Conservation (phyloP, 2,329 filamentous ascomycete genomes). For the Cladosporium sphaerospermum region DNA sequence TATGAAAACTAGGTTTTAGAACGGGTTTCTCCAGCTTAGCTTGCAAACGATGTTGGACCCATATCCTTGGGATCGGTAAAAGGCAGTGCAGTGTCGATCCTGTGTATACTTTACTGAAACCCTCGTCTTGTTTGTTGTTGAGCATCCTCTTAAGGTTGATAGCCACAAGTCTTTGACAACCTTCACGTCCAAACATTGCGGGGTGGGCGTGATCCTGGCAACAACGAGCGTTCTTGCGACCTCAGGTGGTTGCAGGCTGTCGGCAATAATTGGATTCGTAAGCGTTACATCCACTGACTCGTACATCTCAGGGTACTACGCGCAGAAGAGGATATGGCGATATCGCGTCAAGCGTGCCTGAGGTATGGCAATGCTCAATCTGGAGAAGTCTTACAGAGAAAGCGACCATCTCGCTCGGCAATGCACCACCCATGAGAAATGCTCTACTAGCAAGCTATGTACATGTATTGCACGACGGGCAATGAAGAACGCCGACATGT, state of each 20-base stretch:
- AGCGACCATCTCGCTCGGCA: not conserved
- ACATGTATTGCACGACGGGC: conserved; percentile 2
- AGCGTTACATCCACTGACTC: conserved; percentile 4
- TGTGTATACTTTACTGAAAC: not conserved
- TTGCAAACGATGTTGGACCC: not conserved
- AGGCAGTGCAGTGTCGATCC: not conserved
- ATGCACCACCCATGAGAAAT: conserved; percentile 1
- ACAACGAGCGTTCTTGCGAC: conserved; percentile 2
- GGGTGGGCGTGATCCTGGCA: conserved; percentile 4
- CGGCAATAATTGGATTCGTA: not conserved
- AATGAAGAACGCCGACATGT: not conserved
- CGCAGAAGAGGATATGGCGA: conserved; percentile 4
- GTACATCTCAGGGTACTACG: not conserved
- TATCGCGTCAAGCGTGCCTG: conserved; percentile 7
- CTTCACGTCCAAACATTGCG: not conserved
- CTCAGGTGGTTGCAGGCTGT: conserved; percentile 1
- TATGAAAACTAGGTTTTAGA: not conserved
- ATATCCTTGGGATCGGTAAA: not conserved
- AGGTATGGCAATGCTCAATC: conserved; percentile 5
- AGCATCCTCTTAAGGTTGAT: not conserved
- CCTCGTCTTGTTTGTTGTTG: not conserved
- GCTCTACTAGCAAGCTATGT: conserved; percentile 1
- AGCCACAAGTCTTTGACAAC: not conserved
- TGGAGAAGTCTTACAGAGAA: conserved; percentile 2
- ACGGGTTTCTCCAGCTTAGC: conserved; percentile 2